Evolutionary conservation across 2,329 filamentous ascomycete genomes (phyloP).

Genomic region (Lachnellula arida): DNA sequence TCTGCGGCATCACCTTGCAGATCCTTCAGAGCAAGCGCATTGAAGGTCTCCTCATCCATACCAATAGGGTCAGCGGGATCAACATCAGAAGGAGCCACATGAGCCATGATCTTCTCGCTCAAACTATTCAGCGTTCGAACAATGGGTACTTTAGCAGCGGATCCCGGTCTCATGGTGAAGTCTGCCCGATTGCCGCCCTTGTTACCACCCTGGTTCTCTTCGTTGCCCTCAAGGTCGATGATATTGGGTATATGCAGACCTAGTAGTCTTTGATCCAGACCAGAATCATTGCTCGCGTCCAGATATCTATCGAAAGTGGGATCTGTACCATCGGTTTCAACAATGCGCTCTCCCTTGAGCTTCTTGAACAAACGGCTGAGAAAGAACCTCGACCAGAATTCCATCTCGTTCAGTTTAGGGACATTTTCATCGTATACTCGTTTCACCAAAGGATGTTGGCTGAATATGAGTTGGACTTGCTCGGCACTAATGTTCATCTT

Average conservation of each 20-base stretch:
- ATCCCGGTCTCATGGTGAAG: slow-evolving; percentile 77
- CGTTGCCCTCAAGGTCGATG: slow-evolving; percentile 89
- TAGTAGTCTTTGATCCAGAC: slow-evolving; percentile 49
- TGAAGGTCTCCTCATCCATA: slow-evolving; percentile 68
- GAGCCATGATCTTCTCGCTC: slow-evolving; percentile 88
- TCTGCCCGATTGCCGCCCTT: slow-evolving; percentile 81
- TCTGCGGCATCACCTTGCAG: slow-evolving; percentile 70
- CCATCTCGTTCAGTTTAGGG: slow-evolving; percentile 68
- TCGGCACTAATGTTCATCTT: slow-evolving; percentile 85
- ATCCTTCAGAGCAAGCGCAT: slow-evolving; percentile 73
- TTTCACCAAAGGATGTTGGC: slow-evolving; percentile 86
- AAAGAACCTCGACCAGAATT: slow-evolving; percentile 95
- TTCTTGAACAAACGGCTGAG: slow-evolving; percentile 86
- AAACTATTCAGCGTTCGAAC: slow-evolving; percentile 84
- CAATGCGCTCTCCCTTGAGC: slow-evolving; percentile 81
- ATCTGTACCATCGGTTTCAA: slow-evolving; percentile 71
- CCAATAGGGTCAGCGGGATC: slow-evolving; percentile 61
- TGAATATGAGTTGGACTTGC: slow-evolving; percentile 89
- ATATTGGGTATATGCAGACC: slow-evolving; percentile 75
- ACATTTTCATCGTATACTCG: slow-evolving; percentile 92
- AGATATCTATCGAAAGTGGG: slow-evolving; percentile 82
- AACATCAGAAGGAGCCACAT: slow-evolving; percentile 75
- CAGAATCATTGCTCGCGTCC: slow-evolving; percentile 59
- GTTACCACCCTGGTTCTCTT: slow-evolving; percentile 85
- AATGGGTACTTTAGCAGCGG: slow-evolving; percentile 76